These are phyloP conservation scores for Syncephalastrum contaminatum DNA, from an alignment of 371 early-diverging fungal genomes.

Conservation along the genomic window DNA sequence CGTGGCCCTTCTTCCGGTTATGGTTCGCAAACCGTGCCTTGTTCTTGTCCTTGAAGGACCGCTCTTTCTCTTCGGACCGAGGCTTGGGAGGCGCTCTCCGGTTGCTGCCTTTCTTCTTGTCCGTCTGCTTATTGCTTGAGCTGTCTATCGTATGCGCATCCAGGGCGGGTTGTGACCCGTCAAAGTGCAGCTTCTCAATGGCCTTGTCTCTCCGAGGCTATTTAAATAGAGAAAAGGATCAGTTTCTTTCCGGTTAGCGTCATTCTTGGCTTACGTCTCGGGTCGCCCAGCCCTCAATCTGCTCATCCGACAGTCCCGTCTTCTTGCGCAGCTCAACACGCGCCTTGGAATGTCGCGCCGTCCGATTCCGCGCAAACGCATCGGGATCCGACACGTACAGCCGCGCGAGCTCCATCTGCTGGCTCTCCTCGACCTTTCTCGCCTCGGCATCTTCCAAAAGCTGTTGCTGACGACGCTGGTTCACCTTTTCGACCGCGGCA, in stretches of 20 bases:
- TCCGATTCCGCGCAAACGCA: constrained; percentile 57
- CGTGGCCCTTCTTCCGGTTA: constrained; percentile 63
- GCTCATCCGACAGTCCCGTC: constrained; percentile 87
- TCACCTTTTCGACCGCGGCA: constrained; percentile 25
- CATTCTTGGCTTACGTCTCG: constrained; percentile 64
- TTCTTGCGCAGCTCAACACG: constrained; percentile 58
- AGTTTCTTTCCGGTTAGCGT: neutral
- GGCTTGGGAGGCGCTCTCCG: constrained; percentile 14
- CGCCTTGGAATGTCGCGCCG: constrained; percentile 59
- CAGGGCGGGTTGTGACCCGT: constrained; percentile 26
- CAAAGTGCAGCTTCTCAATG: constrained; percentile 57
- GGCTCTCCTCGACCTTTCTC: constrained; percentile 45
- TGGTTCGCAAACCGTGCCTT: constrained; percentile 69
- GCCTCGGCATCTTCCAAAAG: constrained; percentile 51
- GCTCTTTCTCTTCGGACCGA: constrained; percentile 20
- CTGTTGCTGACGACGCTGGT: neutral
- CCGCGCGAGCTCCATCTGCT: constrained; percentile 40
- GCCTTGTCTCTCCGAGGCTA: constrained; percentile 68
- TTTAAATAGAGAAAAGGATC: constrained; percentile 1
- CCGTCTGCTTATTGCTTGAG: constrained; percentile 8
- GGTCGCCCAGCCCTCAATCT: constrained; percentile 90
- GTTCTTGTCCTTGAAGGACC: constrained; percentile 56
- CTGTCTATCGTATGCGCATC: constrained; percentile 8
- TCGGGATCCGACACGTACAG: constrained; percentile 50
- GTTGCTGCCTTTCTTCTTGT: constrained; percentile 10